A percentile compares a stretch with the other conserved stretches of the same genome.
Evolutionary conservation across 1,284 basidiomycete genomes (phyloP).

Genomic region (Paramarasmius palmivorus): DNA sequence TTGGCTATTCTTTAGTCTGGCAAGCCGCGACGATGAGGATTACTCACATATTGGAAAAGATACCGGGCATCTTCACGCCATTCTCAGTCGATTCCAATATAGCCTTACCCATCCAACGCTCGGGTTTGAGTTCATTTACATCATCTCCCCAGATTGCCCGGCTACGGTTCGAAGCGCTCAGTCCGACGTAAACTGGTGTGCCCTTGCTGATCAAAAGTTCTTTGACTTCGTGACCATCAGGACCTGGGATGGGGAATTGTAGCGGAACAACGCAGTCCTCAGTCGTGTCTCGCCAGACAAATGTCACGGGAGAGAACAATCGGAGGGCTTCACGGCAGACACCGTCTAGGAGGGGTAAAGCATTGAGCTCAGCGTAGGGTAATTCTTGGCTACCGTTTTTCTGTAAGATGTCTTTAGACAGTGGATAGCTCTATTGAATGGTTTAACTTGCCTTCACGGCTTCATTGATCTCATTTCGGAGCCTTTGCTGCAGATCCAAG

Average conservation of each 20-base stretch:
- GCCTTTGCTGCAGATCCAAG: slow-evolving; percentile 18
- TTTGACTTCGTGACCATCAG: slow-evolving; percentile 7
- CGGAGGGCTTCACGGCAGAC: slow-evolving; percentile 31
- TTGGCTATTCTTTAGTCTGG: too few relatives aligned
- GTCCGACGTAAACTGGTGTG: slow-evolving; percentile 24
- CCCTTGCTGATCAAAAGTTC: slow-evolving; percentile 25
- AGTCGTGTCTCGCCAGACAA: slow-evolving; percentile 23
- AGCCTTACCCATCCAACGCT: slow-evolving; percentile 1
- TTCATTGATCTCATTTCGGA: slow-evolving; percentile 19
- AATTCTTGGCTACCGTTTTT: slow-evolving; percentile 20
- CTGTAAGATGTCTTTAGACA: slow-evolving; percentile 1
- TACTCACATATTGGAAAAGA: slow-evolving; percentile 23
- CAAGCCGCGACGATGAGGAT: too few relatives aligned
- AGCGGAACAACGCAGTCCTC: slow-evolving; percentile 24
- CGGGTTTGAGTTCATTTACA: slow-evolving; percentile 4
- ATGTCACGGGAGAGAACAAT: slow-evolving; percentile 21
- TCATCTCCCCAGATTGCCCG: background rate
- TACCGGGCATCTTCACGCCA: slow-evolving; percentile 16
- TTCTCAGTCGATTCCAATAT: background rate
- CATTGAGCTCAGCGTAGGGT: slow-evolving; percentile 25
- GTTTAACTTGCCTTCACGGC: slow-evolving; percentile 19
- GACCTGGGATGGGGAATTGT: slow-evolving; percentile 20
- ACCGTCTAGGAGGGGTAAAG: slow-evolving; percentile 30
- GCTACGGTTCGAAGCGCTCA: slow-evolving; percentile 24
- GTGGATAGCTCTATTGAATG: too few relatives aligned